Base-by-base conservation (phyloP, 2,329 filamentous ascomycete genomes). In the Westerdykella aurantiaca region DNA sequence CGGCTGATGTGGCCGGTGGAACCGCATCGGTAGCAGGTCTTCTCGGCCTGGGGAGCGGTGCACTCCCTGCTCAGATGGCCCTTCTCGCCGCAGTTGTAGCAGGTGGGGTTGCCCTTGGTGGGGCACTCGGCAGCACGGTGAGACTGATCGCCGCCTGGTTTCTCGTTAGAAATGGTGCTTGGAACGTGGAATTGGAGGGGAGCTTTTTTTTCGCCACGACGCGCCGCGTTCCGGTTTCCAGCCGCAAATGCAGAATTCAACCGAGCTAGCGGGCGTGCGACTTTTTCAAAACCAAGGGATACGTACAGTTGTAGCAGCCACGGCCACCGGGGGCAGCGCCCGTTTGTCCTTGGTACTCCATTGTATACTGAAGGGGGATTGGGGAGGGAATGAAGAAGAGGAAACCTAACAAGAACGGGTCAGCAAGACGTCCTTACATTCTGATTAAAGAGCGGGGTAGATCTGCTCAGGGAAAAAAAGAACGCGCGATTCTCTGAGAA, bases 1-100 rank as follows among this genome's bases (percentile, higher is more conserved):
- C 91, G 89, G 60, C 87, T 93, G 69, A 96, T 86, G 78, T 97
- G 91, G 51, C 89, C 91, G 56, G 82, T 73, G 70, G 86, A 81
- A 66, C 87, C 87, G 75, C 85, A 89, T 62, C 84, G 60, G 81
- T 81, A 82, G 72, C 79, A 81, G 40, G 78, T 74, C 67, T 81
- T 89, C 72, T 95, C 88, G 78, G 95, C 95, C 63, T 86, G 81
- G 47, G 88, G 85, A 69, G 88, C 82, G 51, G 85, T 83, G 79
- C 91, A 97, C 68, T 97, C 91, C 70, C 90, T 88, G 79, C 86
- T 69, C 48, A 73, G 55, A 55, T 74, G 72, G 46, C 72, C 72
- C 60, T 73, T 69, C 53, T 69, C 67, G 51, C 71, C 71, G 61
- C 72, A 74, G 61, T 68, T 68, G 57, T 69, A 74, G 70, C 72